A percentile compares a stretch with the other conserved stretches of the same genome.
These are phyloP conservation scores for Lasiodiplodia sp. DNA, from an alignment of 2,329 filamentous ascomycete species.

Conservation along the genomic window DNA sequence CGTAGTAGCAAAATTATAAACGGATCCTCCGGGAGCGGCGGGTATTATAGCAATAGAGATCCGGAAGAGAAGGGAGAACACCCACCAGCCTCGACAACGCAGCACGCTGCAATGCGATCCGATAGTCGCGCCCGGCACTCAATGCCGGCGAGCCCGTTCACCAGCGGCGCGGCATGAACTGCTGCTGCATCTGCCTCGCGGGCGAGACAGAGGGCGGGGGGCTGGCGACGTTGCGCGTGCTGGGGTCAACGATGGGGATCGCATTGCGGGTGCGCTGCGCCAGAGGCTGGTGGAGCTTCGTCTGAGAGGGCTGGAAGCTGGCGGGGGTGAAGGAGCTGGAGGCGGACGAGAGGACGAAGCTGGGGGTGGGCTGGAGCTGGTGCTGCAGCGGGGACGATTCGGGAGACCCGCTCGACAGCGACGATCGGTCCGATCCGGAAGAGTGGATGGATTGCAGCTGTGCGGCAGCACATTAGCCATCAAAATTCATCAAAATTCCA, in stretches of 20 bases:
- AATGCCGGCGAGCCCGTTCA: slow-evolving; percentile 44
- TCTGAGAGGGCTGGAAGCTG: slow-evolving; percentile 64
- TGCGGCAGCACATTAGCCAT: slow-evolving; percentile 34
- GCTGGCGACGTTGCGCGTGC: slow-evolving; percentile 88
- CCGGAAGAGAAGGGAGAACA: slow-evolving; percentile 36
- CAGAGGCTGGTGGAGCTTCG: slow-evolving; percentile 90
- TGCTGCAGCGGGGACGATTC: slow-evolving; percentile 91
- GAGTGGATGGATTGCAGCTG: slow-evolving; percentile 93
- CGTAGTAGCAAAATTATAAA: slow-evolving; percentile 47
- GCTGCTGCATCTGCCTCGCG: slow-evolving; percentile 67
- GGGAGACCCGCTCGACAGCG: slow-evolving; percentile 91
- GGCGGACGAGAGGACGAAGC: slow-evolving; percentile 73
- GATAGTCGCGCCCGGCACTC: slow-evolving; percentile 33
- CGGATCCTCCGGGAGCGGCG: slow-evolving; percentile 48
- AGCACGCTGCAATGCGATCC: slow-evolving; percentile 45
- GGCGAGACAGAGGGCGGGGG: slow-evolving; percentile 78
- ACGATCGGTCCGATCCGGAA: slow-evolving; percentile 88
- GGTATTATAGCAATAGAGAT: slow-evolving; percentile 30
- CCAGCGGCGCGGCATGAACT: slow-evolving; percentile 58
- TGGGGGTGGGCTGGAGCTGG: slow-evolving; percentile 73
- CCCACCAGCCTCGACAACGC: slow-evolving; percentile 50
- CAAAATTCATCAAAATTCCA: slow-evolving; percentile 27
- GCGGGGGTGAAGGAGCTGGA: slow-evolving; percentile 63
- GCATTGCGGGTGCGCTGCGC: slow-evolving; percentile 91
- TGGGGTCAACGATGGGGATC: slow-evolving; percentile 97